A percentile compares a stretch with the other conserved stretches of the same genome.
Conservation (phyloP, 768 basidiomycete species). For the Sarcodon sp. region DNA sequence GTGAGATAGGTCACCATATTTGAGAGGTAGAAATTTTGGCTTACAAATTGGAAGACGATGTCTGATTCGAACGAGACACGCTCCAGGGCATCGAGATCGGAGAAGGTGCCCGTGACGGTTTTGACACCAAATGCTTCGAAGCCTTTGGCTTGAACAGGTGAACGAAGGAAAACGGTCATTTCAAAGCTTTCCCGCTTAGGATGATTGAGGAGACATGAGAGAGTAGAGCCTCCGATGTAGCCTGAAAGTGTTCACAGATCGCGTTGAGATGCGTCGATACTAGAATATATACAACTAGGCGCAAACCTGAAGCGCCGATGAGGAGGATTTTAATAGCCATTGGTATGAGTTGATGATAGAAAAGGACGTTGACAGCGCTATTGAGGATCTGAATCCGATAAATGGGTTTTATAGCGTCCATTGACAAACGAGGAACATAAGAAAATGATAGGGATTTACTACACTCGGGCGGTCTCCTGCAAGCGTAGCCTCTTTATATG, state of each 20-base stretch:
- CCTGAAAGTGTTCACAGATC: conserved; percentile 16
- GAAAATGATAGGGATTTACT: too few relatives aligned
- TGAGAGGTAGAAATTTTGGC: not conserved
- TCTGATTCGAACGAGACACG: conserved; percentile 29
- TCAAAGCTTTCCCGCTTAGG: conserved; percentile 26
- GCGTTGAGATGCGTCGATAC: not conserved
- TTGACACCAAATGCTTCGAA: conserved; percentile 11
- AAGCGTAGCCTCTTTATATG: too few relatives aligned
- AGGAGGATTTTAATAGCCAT: not conserved
- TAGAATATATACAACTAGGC: not conserved
- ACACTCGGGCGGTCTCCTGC: too few relatives aligned
- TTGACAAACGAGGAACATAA: too few relatives aligned
- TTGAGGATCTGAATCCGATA: too few relatives aligned
- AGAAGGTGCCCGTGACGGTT: conserved; percentile 7
- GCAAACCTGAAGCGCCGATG: not conserved
- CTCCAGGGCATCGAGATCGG: conserved; percentile 24
- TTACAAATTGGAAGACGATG: conserved; percentile 14
- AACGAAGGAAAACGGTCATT: conserved; percentile 33
- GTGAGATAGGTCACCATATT: not conserved
- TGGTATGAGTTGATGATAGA: too few relatives aligned
- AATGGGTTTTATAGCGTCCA: too few relatives aligned
- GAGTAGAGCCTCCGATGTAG: conserved; percentile 45
- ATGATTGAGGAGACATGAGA: conserved; percentile 32
- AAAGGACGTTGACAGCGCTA: too few relatives aligned
- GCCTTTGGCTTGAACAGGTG: conserved; percentile 19